These are phyloP conservation scores for Vaccinium vitisidaea DNA, from an alignment of 148 eudicot species.

Conservation along the genomic window DNA sequence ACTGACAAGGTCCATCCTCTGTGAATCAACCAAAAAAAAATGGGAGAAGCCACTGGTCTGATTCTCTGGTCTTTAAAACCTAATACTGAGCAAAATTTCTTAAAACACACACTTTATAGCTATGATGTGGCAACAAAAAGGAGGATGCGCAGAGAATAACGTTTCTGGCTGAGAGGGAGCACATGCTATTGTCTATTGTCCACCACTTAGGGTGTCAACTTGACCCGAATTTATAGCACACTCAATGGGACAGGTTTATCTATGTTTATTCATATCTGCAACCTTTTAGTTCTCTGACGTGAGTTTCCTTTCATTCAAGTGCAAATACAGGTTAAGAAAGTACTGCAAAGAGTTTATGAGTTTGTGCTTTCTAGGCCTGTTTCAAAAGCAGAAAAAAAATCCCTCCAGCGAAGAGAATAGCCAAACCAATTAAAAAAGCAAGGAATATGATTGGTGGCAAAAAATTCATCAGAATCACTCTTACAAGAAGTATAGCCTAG, in stretches of 20 bases:
- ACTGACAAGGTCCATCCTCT: neutral
- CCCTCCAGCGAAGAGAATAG: neutral
- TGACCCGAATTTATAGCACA: neutral
- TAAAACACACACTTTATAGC: neutral
- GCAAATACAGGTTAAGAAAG: neutral
- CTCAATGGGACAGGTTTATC: neutral
- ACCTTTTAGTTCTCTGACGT: neutral
- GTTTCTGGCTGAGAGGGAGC: neutral
- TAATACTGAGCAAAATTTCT: neutral
- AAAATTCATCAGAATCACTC: neutral
- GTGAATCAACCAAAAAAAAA: neutral
- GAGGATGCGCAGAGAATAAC: neutral
- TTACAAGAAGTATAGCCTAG: neutral
- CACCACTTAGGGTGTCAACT: neutral
- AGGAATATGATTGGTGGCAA: neutral
- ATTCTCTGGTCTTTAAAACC: neutral
- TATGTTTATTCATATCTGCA: neutral
- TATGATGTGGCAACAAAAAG: neutral
- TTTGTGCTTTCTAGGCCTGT: neutral
- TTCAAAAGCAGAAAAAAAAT: neutral
- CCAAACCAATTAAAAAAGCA: neutral
- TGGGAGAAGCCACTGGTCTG: neutral
- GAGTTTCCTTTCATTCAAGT: neutral
- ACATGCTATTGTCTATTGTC: neutral
- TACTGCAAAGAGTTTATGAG: neutral